A percentile compares a stretch with the other conserved stretches of the same genome.
phyloP scores from a whole-genome alignment of 148 eudicot genomes.

The Heliamphora exappendiculata region DNA sequence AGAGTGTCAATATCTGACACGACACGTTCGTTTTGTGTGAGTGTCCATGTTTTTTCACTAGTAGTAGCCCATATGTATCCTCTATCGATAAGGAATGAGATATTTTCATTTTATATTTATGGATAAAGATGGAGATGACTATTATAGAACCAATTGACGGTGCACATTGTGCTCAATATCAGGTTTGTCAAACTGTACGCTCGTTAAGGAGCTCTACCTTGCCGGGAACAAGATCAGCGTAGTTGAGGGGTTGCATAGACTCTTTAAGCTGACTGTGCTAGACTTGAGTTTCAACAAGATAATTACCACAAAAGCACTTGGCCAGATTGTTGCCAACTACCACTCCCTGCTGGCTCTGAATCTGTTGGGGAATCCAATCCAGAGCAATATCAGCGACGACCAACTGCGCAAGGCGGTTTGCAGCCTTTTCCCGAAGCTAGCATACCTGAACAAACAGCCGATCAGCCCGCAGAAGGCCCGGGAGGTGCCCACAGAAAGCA shows the following conservation, averaged over 20 bases:
- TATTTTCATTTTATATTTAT: no score
- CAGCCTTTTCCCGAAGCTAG: conserved; percentile 87
- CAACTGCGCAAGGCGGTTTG: conserved; percentile 66
- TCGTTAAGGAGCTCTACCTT: conserved; percentile 76
- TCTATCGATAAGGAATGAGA: no score
- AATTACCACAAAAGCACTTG: conserved; percentile 70
- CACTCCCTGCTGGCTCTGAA: conserved; percentile 66
- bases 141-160: neutral
- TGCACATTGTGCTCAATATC: conserved; percentile 7
- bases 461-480: conserved; percentile 79
- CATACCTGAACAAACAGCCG: conserved; percentile 79
- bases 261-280: conserved; percentile 60
- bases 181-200: conserved; percentile 77
- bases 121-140: no score
- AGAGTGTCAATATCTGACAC: no score
- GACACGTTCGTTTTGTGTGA: no score
- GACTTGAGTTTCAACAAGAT: conserved; percentile 96
- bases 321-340: conserved; percentile 90
- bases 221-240: conserved; percentile 86
- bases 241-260: conserved; percentile 87
- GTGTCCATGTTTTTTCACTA: no score
- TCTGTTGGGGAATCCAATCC: conserved; percentile 74
- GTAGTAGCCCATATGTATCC: no score
- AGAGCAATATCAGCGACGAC: conserved; percentile 62
- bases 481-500: conserved; percentile 50